Evolutionary conservation across 2,329 filamentous ascomycete genomes (phyloP).

Genomic region (Fusarium zealandicum): DNA sequence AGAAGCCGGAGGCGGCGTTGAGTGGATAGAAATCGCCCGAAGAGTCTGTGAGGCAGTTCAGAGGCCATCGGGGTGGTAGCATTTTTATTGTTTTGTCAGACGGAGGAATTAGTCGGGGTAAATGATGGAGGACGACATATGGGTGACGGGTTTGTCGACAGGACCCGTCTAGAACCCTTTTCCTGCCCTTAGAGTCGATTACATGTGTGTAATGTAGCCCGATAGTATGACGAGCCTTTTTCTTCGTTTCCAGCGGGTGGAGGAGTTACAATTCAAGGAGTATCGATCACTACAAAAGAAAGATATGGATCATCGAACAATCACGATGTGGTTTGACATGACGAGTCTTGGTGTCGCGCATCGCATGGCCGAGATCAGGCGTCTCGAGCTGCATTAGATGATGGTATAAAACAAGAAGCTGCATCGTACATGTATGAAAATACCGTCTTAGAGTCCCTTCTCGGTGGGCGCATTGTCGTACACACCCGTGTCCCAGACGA

Average conservation of each 20-base stretch:
- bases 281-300: slow-evolving; percentile 33
- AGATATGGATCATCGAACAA: slow-evolving; percentile 12
- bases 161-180: slow-evolving; percentile 5
- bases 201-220: slow-evolving; percentile 38
- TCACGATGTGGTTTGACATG: not conserved
- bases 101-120: slow-evolving; percentile 19
- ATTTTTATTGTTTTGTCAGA: slow-evolving; percentile 20
- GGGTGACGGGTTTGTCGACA: slow-evolving; percentile 18
- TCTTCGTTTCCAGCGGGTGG: slow-evolving; percentile 33
- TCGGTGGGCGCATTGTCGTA: slow-evolving; percentile 30
- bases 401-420: not conserved
- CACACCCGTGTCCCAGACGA: slow-evolving; percentile 65
- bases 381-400: slow-evolving; percentile 1
- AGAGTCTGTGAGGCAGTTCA: too few relatives aligned
- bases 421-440: not conserved
- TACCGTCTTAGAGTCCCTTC: not conserved
- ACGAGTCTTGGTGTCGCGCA: not conserved
- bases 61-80: slow-evolving; percentile 7
- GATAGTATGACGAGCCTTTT: slow-evolving; percentile 24
- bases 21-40: not conserved
- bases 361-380: not conserved
- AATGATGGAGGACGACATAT: slow-evolving; percentile 23
- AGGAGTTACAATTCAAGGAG: slow-evolving; percentile 33
- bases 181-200: slow-evolving; percentile 33
- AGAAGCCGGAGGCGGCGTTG: not conserved